Evolutionary conservation across 306 rosid species (phyloP).

Genomic region (Macrotyloma uniflorum): DNA sequence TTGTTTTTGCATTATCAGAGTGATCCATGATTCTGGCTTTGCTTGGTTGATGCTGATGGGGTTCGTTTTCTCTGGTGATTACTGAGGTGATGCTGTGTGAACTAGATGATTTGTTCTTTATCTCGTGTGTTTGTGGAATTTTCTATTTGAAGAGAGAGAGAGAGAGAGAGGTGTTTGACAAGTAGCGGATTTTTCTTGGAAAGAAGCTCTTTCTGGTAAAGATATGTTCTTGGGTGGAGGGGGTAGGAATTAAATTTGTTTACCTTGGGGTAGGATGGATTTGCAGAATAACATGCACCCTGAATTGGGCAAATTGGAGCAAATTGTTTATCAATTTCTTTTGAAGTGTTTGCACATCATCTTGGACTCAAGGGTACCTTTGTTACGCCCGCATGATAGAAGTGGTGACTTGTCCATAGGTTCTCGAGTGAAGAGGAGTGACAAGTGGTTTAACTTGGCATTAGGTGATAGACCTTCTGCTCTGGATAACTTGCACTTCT

Average conservation of each 20-base stretch:
- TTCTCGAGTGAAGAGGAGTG: constrained; percentile 68
- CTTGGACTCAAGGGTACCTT: constrained; percentile 80
- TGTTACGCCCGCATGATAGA: constrained; percentile 54
- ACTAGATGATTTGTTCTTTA: constrained; percentile 13
- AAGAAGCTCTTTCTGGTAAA: not conserved
- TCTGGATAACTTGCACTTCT: constrained; percentile 68
- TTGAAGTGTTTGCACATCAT: constrained; percentile 75
- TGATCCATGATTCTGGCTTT: constrained; percentile 26
- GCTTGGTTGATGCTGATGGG: constrained; percentile 24
- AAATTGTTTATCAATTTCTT: constrained; percentile 75
- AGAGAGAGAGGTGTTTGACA: not conserved
- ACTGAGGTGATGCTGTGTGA: constrained; percentile 43
- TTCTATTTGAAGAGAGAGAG: constrained; percentile 12
- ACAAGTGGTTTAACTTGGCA: constrained; percentile 81
- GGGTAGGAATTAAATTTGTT: constrained; percentile 37
- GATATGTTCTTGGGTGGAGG: constrained; percentile 35
- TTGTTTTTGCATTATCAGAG: constrained; percentile 40
- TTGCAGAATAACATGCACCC: constrained; percentile 67
- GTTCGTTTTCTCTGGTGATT: constrained; percentile 33
- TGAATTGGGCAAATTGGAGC: constrained; percentile 76
- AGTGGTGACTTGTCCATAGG: constrained; percentile 59
- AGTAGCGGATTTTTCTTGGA: constrained; percentile 15
- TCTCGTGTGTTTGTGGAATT: constrained; percentile 25
- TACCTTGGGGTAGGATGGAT: constrained; percentile 57
- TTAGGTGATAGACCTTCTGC: constrained; percentile 81